Conservation (phyloP, 2,329 filamentous ascomycete genomes). For the Leptographium procerum region DNA sequence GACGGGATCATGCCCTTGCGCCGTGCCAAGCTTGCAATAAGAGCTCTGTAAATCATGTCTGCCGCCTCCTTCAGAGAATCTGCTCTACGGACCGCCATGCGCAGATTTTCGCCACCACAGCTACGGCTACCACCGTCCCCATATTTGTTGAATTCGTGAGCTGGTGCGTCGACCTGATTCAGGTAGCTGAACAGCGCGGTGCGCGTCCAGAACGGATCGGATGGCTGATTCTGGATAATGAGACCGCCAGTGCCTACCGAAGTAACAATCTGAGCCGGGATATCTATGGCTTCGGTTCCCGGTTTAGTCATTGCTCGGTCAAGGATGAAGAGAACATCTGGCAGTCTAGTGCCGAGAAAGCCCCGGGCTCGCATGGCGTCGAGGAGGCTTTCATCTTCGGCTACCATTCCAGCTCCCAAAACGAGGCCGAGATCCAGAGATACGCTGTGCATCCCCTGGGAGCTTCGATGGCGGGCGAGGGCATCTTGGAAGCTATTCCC, state of each 20-base stretch:
- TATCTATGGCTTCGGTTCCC: constrained; percentile 17
- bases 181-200: constrained; percentile 37
- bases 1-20: constrained; percentile 12
- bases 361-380: constrained; percentile 37
- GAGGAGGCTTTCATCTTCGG: constrained; percentile 33
- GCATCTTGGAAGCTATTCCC: constrained; percentile 41
- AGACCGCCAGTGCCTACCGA: constrained; percentile 44
- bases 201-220: constrained; percentile 43
- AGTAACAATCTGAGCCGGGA: constrained; percentile 38
- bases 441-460: constrained; percentile 24
- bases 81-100: constrained; percentile 1
- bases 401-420: constrained; percentile 42
- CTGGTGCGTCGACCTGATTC: constrained; percentile 34
- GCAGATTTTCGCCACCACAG: constrained; percentile 1
- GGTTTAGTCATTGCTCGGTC: constrained; percentile 31
- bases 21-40: constrained; percentile 11
- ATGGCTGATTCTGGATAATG: constrained; percentile 36
- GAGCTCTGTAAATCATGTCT: background rate
- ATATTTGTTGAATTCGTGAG: constrained; percentile 1
- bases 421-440: constrained; percentile 41
- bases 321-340: constrained; percentile 36
- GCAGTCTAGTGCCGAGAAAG: constrained; percentile 41
- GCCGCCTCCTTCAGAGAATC: constrained; percentile 2
- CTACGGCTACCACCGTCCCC: background rate
- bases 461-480: constrained; percentile 24